These are phyloP conservation scores for Backusella mclennaniae DNA, from an alignment of 192 early-diverging fungal species.

Conservation along the genomic window DNA sequence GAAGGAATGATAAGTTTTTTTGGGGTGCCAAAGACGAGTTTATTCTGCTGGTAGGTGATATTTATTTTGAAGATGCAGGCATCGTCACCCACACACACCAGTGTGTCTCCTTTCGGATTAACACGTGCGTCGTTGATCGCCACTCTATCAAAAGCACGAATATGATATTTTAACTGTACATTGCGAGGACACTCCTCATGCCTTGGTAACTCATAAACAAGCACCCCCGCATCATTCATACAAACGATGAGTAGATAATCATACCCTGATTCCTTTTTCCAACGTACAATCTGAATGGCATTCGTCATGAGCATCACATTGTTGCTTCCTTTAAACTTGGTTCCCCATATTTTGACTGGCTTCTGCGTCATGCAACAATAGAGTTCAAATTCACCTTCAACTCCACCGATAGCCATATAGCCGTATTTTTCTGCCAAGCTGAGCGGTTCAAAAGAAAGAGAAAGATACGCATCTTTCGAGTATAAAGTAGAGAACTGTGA, in stretches of 20 bases:
- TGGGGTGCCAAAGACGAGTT: neutral
- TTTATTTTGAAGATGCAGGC: conserved; percentile 10
- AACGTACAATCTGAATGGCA: conserved; percentile 29
- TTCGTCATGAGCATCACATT: conserved; percentile 33
- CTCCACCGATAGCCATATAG: conserved; percentile 44
- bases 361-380: conserved; percentile 38
- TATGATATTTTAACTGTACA: conserved; percentile 11
- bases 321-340: conserved; percentile 30
- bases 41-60: neutral
- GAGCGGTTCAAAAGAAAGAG: conserved; percentile 39
- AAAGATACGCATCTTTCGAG: conserved; percentile 19
- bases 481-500: conserved; percentile 11
- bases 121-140: conserved; percentile 47
- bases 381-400: conserved; percentile 38
- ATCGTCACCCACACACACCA: conserved; percentile 48
- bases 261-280: conserved; percentile 10
- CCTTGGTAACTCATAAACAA: conserved; percentile 29
- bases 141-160: conserved; percentile 25
- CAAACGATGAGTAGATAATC: conserved; percentile 23
- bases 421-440: conserved; percentile 47
- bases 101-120: conserved; percentile 45
- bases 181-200: conserved; percentile 18
- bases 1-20: conserved; percentile 1
- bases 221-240: conserved; percentile 37
- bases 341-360: conserved; percentile 35